Evolutionary conservation across 345 rosid species (phyloP).

Genomic region (Physaria fendleri): DNA sequence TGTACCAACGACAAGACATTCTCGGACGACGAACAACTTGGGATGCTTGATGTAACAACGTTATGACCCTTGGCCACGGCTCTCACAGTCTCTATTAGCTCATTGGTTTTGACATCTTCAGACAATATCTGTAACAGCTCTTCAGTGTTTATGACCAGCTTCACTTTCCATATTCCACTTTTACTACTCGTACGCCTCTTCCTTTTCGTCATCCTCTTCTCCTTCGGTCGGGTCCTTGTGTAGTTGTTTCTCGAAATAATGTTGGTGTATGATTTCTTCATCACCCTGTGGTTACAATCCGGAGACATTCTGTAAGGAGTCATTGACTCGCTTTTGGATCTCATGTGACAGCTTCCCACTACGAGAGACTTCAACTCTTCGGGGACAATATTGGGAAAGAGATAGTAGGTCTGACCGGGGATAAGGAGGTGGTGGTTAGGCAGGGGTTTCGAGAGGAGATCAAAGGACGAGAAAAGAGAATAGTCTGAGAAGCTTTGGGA

Average conservation of each 20-base stretch:
- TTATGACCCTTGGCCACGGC: constrained; percentile 64
- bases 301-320: constrained; percentile 62
- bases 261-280: constrained; percentile 64
- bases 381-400: constrained; percentile 38
- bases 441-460: constrained; percentile 47
- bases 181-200: not conserved
- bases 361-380: constrained; percentile 26
- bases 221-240: constrained; percentile 12
- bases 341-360: constrained; percentile 48
- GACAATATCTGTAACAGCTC: constrained; percentile 64
- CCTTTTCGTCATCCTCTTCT: constrained; percentile 6
- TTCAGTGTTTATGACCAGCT: constrained; percentile 60
- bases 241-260: constrained; percentile 40
- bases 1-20: constrained; percentile 15
- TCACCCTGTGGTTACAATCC: constrained; percentile 43
- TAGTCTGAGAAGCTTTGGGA: constrained; percentile 53
- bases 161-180: constrained; percentile 80
- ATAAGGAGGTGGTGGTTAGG: constrained; percentile 39
- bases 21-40: constrained; percentile 27
- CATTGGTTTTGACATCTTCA: constrained; percentile 52
- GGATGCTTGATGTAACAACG: constrained; percentile 18
- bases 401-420: constrained; percentile 50
- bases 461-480: constrained; percentile 45
- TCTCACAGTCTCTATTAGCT: constrained; percentile 68
- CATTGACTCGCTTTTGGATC: constrained; percentile 59